Evolutionary conservation across 176 grass and related monocot genomes (phyloP), one percentile per base, ranked within the genome.

Genomic region (Neostapfia colusana): DNA sequence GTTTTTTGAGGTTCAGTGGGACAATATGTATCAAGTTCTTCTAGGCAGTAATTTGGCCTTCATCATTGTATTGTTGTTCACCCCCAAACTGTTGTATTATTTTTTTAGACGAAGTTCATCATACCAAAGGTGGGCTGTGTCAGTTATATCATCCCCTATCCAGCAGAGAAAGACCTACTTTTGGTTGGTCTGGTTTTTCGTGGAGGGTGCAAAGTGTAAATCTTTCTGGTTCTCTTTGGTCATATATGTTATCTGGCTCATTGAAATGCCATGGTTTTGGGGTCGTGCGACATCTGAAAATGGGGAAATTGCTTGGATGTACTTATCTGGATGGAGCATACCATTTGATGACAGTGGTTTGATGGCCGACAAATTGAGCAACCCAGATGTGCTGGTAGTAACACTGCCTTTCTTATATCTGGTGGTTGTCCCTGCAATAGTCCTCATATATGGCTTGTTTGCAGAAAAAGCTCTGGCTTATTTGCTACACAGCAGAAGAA

Each of bases 321-420:
- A 85, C 24, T 63, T 97, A 81, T 91, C 90, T 34, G 93, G 88
- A 71, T 93, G 93, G 93, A 87, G 60, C 14, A 15, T 97, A 27
- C 74, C 66, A 78, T 74, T 69, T 62, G 20, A 45, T 56, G 44
- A 78, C 40, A 21, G 21, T 41, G 67, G 16, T 18, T 69, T 79
- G 53, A 73, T 61, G 6, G 26, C 58, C 28, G 75, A 76, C 63
- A 86, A 84, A 68, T 43, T 90, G 16, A 80, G 87, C 68, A 88
- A 31, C 68, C 87, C 88, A 48, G 90, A 97, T 89, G 50, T 91
- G 72, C 79, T 97, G 72, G 81, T 89, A 14, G 89, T 97, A 67
- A 91, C 90, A 61, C 85, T 97, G 37, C 93, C 93, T 63, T 90
- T 97, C 89, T 73, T 97, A 54, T 93, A 97, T 79, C 75, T 90